Evolutionary conservation across 192 early-diverging fungal genomes (phyloP), one percentile per base, ranked within the genome.

Genomic region (Backusella westeae): DNA sequence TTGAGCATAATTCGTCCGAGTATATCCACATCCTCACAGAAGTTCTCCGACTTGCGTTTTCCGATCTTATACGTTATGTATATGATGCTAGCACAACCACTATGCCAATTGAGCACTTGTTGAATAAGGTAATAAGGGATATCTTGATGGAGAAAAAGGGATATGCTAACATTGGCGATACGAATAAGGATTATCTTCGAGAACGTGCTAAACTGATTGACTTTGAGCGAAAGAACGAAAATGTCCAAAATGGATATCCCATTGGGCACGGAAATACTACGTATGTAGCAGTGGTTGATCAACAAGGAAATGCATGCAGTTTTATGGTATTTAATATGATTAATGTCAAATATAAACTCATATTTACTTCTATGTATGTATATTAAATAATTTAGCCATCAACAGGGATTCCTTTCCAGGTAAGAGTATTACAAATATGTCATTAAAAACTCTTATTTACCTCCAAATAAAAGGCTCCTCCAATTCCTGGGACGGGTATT

Each of bases 221-320:
- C 65, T 77, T 87, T 12, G 35, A 56, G 9, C 77, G 71, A 12
- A 86, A 88, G 9, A 83, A 86, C 15, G 81, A 67, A 4, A 84
- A 84, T 66, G 76, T 88, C 35, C 63, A 76, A 44, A 82, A 84
- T 35, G 92, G 93, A 5, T 78, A 77, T 15, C 92, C 93, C 29
- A 76, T 81, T 15, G 81, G 83, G 10, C 82, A 85, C 1, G 83
- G 86, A 32, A 91, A 93, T 73, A 95, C 94, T 1, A 92, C 94
- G 2, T 93, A 93, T 74, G 88, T 95, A 74, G 82, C 87, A 8
- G 90, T 92, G 3, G 90, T 90, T 3, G 94, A 95, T 76, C 73
- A 76, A 23, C 86, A 93, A 63, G 94, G 94, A 34, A 94, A 94
- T 76, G 94, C 94, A 12, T 94, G 93, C 81, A 90, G 88, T 78